A percentile compares a stretch with the other conserved stretches of the same genome.
Evolutionary conservation across 805 yeast genomes (phyloP).

Genomic region (Kodamaea kakaduensis): DNA sequence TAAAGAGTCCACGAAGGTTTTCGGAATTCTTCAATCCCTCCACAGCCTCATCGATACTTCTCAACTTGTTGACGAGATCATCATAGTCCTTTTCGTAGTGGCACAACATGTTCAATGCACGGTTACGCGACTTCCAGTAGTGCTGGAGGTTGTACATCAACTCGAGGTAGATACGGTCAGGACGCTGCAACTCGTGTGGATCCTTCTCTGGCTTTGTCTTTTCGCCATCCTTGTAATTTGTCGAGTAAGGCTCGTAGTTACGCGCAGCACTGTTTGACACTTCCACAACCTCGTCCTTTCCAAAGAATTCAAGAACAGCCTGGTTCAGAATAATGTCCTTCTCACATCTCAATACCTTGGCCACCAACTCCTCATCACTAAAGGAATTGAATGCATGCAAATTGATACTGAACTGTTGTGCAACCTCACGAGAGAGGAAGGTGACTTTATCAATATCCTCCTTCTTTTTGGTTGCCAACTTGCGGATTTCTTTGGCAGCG

Average conservation of each 20-base stretch:
- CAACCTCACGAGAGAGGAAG: constrained; percentile 64
- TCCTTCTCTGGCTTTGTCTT: constrained; percentile 46
- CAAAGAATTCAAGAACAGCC: constrained; percentile 66
- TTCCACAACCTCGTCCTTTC: constrained; percentile 60
- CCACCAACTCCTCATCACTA: constrained; percentile 51
- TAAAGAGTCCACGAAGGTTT: constrained; percentile 54
- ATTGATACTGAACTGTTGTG: constrained; percentile 79
- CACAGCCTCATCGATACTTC: constrained; percentile 56
- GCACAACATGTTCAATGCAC: constrained; percentile 51
- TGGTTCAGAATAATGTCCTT: constrained; percentile 46
- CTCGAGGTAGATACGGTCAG: constrained; percentile 67
- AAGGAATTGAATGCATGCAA: constrained; percentile 57
- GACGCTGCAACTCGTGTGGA: constrained; percentile 55
- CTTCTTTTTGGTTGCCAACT: constrained; percentile 40
- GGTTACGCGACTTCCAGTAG: constrained; percentile 71
- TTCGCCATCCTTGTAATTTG: constrained; percentile 38
- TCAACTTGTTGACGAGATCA: constrained; percentile 54
- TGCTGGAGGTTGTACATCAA: constrained; percentile 62
- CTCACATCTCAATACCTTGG: constrained; percentile 59
- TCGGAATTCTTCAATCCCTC: constrained; percentile 49
- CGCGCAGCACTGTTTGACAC: constrained; percentile 53
- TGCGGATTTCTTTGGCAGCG: constrained; percentile 50
- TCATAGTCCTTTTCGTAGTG: constrained; percentile 64
- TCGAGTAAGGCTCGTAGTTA: constrained; percentile 61
- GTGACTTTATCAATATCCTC: constrained; percentile 46